phyloP scores from a whole-genome alignment of 495 filamentous ascomycete species.

The Trichoderma gamsii region DNA sequence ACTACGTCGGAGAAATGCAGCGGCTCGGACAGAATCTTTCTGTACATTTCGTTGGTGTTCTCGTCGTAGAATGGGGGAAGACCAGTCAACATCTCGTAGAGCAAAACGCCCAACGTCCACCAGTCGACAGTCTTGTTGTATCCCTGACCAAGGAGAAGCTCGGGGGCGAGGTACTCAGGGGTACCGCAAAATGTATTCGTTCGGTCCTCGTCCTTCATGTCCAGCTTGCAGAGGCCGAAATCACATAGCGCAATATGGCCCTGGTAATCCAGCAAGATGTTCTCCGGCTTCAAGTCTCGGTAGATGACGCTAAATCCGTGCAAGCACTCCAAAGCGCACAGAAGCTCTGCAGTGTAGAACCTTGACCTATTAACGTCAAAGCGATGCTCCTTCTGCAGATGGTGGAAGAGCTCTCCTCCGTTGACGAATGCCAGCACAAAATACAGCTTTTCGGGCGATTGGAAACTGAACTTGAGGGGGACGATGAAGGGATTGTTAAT shows the following conservation, averaged over 20 bases:
- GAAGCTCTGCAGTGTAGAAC: slow-evolving; percentile 97
- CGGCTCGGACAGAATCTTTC: slow-evolving; percentile 94
- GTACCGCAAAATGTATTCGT: slow-evolving; percentile 99
- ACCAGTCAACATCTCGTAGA: slow-evolving; percentile 99
- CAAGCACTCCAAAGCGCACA: slow-evolving; percentile 93
- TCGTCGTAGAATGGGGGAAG: slow-evolving; percentile 98
- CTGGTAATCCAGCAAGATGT: slow-evolving; percentile 96
- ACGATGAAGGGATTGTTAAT: slow-evolving; percentile 99
- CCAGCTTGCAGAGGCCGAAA: slow-evolving; percentile 96
- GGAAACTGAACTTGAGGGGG: slow-evolving; percentile 97
- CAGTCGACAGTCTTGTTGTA: slow-evolving; percentile 99
- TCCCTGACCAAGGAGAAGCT: slow-evolving; percentile 86
- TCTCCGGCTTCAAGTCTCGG: slow-evolving; percentile 96
- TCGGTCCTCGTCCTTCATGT: slow-evolving; percentile 98
- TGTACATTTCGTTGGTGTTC: slow-evolving; percentile 99
- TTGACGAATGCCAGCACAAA: slow-evolving; percentile 97
- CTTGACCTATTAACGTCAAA: slow-evolving; percentile 96
- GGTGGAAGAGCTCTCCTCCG: slow-evolving; percentile 96
- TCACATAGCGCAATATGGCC: slow-evolving; percentile 98
- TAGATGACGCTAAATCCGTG: slow-evolving; percentile 99
- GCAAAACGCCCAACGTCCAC: slow-evolving; percentile 96
- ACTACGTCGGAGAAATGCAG: slow-evolving; percentile 83
- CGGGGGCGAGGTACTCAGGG: slow-evolving; percentile 94
- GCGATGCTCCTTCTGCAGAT: slow-evolving; percentile 91
- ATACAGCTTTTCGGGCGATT: slow-evolving; percentile 97